A percentile compares a stretch with the other conserved stretches of the same genome.
phyloP scores from a whole-genome alignment of 164 flowering plant species.

The Hamamelis virginiana region DNA sequence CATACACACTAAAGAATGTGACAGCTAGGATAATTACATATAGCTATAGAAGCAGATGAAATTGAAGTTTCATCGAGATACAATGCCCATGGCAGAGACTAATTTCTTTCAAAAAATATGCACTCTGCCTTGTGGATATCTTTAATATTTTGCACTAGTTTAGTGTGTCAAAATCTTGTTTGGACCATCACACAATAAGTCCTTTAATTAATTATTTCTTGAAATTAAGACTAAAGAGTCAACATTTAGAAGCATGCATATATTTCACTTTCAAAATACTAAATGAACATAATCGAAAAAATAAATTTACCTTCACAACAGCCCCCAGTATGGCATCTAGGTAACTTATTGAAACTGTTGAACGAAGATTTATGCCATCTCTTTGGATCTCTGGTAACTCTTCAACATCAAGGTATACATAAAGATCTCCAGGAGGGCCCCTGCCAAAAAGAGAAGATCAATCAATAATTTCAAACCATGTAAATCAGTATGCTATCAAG shows the following conservation, averaged over 20 bases:
- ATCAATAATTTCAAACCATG: constrained; percentile 5
- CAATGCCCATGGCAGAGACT: neutral
- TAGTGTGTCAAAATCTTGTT: neutral
- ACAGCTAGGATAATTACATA: neutral
- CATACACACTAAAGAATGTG: neutral
- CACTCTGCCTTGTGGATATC: neutral
- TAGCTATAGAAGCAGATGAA: neutral
- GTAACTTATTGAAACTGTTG: constrained; percentile 72
- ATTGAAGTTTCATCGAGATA: neutral
- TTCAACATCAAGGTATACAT: constrained; percentile 83
- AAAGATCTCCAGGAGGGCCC: constrained; percentile 94
- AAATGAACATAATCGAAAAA: neutral
- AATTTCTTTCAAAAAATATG: neutral
- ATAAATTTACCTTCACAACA: constrained; percentile 55
- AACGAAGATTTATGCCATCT: constrained; percentile 86
- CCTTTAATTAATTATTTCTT: neutral
- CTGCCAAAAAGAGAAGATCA: constrained; percentile 40
- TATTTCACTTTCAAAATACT: neutral
- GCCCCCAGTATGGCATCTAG: constrained; percentile 89
- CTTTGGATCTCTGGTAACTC: constrained; percentile 91
- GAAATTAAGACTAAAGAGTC: neutral
- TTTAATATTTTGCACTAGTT: neutral
- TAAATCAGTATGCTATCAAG: neutral
- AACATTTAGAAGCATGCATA: neutral
- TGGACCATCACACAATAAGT: neutral